Evolutionary conservation across 495 filamentous ascomycete species (phyloP), one percentile per base, ranked within the genome.

Genomic region (Mycothermus thermophilus): DNA sequence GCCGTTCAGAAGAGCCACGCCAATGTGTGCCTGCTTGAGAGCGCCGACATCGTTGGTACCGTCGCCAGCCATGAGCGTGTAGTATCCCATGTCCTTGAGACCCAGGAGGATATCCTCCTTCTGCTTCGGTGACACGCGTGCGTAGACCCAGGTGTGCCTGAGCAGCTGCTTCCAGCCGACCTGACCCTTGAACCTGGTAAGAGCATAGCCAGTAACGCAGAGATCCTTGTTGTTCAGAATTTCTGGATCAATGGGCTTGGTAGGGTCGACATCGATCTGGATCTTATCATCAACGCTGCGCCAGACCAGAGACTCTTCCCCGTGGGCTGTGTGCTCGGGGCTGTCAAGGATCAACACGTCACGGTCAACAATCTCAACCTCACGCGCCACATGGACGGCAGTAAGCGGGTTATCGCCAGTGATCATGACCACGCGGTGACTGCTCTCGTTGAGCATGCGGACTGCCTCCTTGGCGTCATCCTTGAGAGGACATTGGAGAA

Each of bases 41-140:
- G 90, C 90, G 27, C 90, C 90, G 32, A 99, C 90, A 54, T 99
- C 90, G 51, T 99, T 99, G 32, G 90, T 99, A 41, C 90, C 90
- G 50, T 99, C 90, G 52, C 90, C 90, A 43, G 88, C 93, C 90
- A 99, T 99, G 47, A 96, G 71, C 11, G 90, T 99, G 21, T 87
- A 93, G 63, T 99, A 99, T 22, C 90, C 90, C 57, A 79, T 79
- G 55, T 93, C 88, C 62, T 93, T 95, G 25, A 99, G 70, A 9
- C 88, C 90, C 18, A 93, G 72, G 23, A 99, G 72, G 52, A 99
- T 99, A 34, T 96, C 92, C 60, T 96, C 90, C 63, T 99, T 99
- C 48, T 99, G 90, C 67, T 92, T 93, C 11, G 90, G 90, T 8
- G 90, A 96, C 22, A 99, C 90, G 45, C 90, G 80, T 46, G 90